Base-by-base conservation (phyloP, 140 eudicot species). In the Senecio squalidus region DNA sequence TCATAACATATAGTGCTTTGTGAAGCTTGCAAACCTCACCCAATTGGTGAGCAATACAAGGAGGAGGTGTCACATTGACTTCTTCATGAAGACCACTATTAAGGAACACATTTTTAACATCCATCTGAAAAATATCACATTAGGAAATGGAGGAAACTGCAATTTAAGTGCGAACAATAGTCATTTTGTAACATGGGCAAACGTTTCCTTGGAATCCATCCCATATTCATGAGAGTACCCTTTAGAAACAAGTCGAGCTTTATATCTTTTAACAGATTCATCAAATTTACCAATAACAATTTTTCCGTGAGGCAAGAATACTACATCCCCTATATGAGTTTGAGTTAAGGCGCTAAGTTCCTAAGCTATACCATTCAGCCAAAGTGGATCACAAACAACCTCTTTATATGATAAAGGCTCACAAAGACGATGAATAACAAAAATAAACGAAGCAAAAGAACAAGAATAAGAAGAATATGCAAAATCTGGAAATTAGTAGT, bases 51-150 rank as follows among this genome's bases (percentile, higher is more conserved):
- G 55, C 3, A 28, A 24, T n/a, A 43, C 66, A 57, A 24, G 24
- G 64, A 5, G 33, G 65, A 1, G 40, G 73, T 0, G 7, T 17
- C 73, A 67, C 54, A 25, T 66, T 53, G 1, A 54, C 55, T 3
- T 66, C 43, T 15, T 54, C 72, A 13, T 34, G 0, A 3, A 66
- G 72, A 5, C 39, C 56, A 5, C 30, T 34, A 38, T 67, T 14
- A 21, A 67, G 43, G 44, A 55, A 67, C 1, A 46, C 45, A 44
- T 44, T 44, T 5, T 44, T 44, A 22, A 44, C 21, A 14, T 44
- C 20, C 21, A n/a, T 17, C 1, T 44, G 21, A 44, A n/a, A 44
- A 6, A 44, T 44, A 6, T 17, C 16, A 9, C 50, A 44, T n/a
- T 44, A 6, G 9, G 1, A 16, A 15, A 15, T 44, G 9, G 25